These are phyloP conservation scores for Stephania japonica DNA, from an alignment of 164 flowering plant species.

Conservation along the genomic window DNA sequence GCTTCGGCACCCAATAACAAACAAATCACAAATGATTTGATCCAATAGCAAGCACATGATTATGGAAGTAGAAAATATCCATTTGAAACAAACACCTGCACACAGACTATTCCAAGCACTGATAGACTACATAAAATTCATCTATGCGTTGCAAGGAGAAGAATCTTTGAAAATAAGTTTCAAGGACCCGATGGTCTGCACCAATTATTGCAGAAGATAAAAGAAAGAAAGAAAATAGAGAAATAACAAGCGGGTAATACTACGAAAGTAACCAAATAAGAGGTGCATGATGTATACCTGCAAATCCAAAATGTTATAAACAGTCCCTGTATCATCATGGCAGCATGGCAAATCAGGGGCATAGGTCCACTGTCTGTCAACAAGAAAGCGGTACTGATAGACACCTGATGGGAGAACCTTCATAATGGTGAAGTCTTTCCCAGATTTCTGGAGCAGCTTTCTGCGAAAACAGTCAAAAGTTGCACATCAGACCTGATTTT, in stretches of 20 bases:
- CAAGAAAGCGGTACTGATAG: constrained; percentile 75
- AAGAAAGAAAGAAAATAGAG: background rate
- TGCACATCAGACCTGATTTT: background rate
- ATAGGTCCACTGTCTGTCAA: constrained; percentile 76
- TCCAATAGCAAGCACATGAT: background rate
- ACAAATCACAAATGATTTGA: background rate
- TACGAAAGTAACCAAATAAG: background rate
- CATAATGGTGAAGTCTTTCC: constrained; percentile 80
- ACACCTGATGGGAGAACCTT: constrained; percentile 89
- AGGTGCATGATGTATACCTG: constrained; percentile 41
- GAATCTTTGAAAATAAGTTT: background rate
- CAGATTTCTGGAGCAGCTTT: constrained; percentile 65
- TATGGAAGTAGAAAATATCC: background rate
- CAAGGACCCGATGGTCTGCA: background rate
- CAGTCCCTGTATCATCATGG: constrained; percentile 59
- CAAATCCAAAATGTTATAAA: constrained; percentile 69
- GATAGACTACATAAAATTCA: background rate
- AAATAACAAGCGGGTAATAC: background rate
- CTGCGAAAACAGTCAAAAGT: constrained; percentile 28
- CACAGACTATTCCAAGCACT: background rate
- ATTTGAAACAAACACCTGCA: background rate
- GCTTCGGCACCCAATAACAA: background rate
- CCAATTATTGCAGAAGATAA: background rate
- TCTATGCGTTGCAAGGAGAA: background rate
- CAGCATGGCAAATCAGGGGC: constrained; percentile 67